Evolutionary conservation across 192 early-diverging fungal genomes (phyloP).

Genomic region (Podila horticola): DNA sequence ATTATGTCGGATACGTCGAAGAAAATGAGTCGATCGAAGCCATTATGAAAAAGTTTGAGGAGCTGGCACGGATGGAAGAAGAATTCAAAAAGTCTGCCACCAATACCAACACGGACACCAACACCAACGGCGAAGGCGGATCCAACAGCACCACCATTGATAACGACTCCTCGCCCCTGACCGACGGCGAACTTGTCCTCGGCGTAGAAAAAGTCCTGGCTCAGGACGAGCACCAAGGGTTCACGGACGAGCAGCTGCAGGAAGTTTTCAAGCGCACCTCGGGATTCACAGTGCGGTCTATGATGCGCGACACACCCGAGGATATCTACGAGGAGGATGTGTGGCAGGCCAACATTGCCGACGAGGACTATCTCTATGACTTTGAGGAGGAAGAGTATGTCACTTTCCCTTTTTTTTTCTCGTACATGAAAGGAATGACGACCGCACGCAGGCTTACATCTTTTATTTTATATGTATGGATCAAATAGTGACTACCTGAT

Average conservation of each 20-base stretch:
- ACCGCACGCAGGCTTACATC: background rate
- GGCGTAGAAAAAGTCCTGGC: constrained; percentile 34
- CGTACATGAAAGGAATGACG: background rate
- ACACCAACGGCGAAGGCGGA: no score
- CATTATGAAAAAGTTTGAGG: constrained; percentile 99
- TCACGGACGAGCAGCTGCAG: constrained; percentile 84
- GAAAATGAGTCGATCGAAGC: constrained; percentile 96
- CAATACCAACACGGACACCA: no score
- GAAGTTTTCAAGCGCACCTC: constrained; percentile 93
- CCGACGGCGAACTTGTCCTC: constrained; percentile 29
- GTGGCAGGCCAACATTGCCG: constrained; percentile 83
- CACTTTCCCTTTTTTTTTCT: background rate
- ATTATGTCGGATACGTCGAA: constrained; percentile 97
- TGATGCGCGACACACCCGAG: constrained; percentile 65
- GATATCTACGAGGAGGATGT: constrained; percentile 79
- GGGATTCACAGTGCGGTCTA: constrained; percentile 80
- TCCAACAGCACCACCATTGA: background rate
- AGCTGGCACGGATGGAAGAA: constrained; percentile 88
- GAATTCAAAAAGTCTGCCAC: constrained; percentile 68
- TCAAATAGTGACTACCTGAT: constrained; percentile 76
- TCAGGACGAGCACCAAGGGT: constrained; percentile 48
- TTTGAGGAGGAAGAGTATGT: constrained; percentile 84
- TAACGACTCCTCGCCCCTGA: background rate
- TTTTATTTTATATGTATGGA: background rate
- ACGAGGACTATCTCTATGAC: constrained; percentile 72